Conservation (phyloP, 495 filamentous ascomycete genomes). For the Neurospora cerealis region DNA sequence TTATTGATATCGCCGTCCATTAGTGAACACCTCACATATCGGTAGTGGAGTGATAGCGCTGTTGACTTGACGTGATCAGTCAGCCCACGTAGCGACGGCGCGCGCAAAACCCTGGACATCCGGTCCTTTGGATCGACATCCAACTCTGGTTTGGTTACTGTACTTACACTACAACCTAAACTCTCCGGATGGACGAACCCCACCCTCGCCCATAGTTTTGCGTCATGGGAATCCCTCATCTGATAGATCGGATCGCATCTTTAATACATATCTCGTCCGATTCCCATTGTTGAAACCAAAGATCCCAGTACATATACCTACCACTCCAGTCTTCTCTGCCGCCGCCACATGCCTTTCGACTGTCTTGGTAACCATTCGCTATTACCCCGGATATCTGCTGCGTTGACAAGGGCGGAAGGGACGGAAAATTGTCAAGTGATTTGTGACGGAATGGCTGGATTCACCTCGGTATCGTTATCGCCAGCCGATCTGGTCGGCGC, state of each 20-base stretch:
- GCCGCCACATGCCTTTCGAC: neutral
- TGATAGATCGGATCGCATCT: neutral
- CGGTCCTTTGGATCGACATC: neutral
- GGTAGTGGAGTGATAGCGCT: neutral
- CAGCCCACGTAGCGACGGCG: neutral
- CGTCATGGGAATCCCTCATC: neutral
- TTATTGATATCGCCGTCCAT: neutral
- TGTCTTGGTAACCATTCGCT: neutral
- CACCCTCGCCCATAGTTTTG: neutral
- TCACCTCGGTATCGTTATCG: constrained; percentile 1
- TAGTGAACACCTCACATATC: neutral
- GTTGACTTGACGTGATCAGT: neutral
- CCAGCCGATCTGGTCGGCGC: constrained; percentile 1
- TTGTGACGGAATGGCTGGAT: neutral
- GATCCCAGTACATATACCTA: neutral
- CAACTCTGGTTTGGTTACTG: neutral
- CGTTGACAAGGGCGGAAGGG: neutral
- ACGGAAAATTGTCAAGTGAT: neutral
- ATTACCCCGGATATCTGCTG: neutral
- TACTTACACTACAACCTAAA: neutral
- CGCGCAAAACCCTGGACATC: neutral
- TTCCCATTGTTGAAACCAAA: neutral
- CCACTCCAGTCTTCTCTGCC: neutral
- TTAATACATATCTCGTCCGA: neutral
- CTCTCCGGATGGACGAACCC: neutral